phyloP scores from a whole-genome alignment of 176 grass and related monocot genomes.

The Cocos nucifera region DNA sequence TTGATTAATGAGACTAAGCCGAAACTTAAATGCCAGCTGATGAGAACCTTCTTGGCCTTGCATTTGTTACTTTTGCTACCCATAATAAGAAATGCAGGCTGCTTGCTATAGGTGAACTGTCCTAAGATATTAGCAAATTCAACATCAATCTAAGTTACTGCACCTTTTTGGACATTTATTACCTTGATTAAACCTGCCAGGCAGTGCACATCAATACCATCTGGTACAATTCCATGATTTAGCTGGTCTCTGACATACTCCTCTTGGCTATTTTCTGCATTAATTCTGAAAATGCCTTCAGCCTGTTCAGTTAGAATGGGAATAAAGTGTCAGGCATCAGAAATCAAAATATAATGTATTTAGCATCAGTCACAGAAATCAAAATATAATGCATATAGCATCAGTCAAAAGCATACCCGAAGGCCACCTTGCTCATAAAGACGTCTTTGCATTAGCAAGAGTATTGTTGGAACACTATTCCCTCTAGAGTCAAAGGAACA shows the following conservation, averaged over 20 bases:
- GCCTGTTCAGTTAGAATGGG: slow-evolving; percentile 20
- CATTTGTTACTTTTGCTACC: too few species aligned
- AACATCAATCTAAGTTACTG: too few species aligned
- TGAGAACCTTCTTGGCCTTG: too few species aligned
- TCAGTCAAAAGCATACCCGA: slow-evolving; percentile 21
- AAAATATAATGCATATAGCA: background rate
- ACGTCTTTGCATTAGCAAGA: slow-evolving; percentile 64
- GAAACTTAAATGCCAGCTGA: too few species aligned
- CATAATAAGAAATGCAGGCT: too few species aligned
- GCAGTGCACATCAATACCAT: slow-evolving; percentile 58
- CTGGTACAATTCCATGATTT: slow-evolving; percentile 47
- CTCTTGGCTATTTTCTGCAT: slow-evolving; percentile 60
- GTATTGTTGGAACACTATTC: slow-evolving; percentile 66
- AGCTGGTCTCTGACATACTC: slow-evolving; percentile 48
- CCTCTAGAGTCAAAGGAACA: slow-evolving; percentile 60
- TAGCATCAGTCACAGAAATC: background rate
- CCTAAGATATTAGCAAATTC: too few species aligned
- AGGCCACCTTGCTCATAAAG: slow-evolving; percentile 70
- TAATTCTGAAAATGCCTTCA: slow-evolving; percentile 80
- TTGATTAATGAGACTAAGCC: too few species aligned
- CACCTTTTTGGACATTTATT: background rate
- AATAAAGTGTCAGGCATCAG: background rate
- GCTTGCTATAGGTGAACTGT: too few species aligned
- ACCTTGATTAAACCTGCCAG: slow-evolving; percentile 85
- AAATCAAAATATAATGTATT: background rate